Evolutionary conservation across 2,329 filamentous ascomycete species (phyloP), one percentile per base, ranked within the genome.

Genomic region (Colletotrichum sp.): DNA sequence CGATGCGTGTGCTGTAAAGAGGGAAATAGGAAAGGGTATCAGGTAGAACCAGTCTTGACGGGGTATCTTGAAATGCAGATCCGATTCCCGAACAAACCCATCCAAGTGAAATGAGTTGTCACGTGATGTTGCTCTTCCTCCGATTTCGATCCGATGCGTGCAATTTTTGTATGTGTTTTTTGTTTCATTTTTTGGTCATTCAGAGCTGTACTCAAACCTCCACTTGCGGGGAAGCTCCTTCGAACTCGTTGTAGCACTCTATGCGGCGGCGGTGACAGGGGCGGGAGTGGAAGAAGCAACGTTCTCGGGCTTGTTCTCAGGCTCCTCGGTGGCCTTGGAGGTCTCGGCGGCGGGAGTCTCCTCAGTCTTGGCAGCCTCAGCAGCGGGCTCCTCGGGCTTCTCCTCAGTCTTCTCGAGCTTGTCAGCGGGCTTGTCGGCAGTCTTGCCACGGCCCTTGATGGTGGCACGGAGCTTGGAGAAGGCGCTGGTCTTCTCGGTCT

Each of bases 401-500:
- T 78, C 68, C 76, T 78, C 76, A 8, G 72, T 76, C 74, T 78
- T 79, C 69, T 79, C 81, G 21, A 80, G 75, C 77, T 83, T 83
- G 77, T 85, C 81, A 60, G 78, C 79, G 34, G 84, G 75, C 82
- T 86, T 86, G 72, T 87, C 87, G 79, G 81, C 78, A 24, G 81
- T 76, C 83, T 85, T 86, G 79, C 81, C 80, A 80, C 84, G 84
- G 79, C 84, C 82, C 83, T 89, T 90, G 86, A 91, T 90, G 78
- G 89, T 90, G 81, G 88, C 88, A 80, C 89, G 88, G 81, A 92
- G 85, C 89, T 92, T 92, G 77, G 90, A 92, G 88, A 92, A 92
- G 80, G 86, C 83, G 71, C 89, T 86, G 74, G 88, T 87, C 78
- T 88, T 89, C 86, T 89, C 88, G 77, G 83, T 80, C 87, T 90